These are phyloP conservation scores for Ulota crispa DNA, from an alignment of 225 moss, liverwort and hornwort species.

Conservation along the genomic window DNA sequence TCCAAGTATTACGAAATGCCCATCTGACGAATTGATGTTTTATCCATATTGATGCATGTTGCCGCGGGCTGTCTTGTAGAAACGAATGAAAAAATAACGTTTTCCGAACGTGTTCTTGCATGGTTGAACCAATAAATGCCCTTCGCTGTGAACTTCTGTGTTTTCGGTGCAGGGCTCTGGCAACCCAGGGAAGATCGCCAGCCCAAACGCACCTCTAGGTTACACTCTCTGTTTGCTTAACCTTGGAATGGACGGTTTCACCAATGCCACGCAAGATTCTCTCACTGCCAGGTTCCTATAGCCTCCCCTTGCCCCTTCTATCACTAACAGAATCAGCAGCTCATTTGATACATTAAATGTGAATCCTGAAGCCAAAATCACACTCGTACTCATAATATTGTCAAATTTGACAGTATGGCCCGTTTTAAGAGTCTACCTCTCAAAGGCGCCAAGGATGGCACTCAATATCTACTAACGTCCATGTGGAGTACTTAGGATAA, in stretches of 20 bases:
- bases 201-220: constrained; percentile 72
- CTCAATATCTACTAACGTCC: neutral
- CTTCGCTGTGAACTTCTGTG: neutral
- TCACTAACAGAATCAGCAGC: neutral
- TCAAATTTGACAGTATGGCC: neutral
- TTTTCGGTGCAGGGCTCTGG: constrained; percentile 51
- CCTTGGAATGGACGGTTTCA: constrained; percentile 81
- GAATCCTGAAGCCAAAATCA: neutral
- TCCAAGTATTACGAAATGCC: neutral
- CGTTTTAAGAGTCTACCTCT: neutral
- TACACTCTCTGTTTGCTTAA: constrained; percentile 72
- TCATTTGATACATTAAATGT: neutral
- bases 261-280: constrained; percentile 85
- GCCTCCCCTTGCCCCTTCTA: neutral
- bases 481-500: too few species aligned
- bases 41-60: neutral
- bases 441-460: neutral
- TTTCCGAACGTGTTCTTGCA: neutral
- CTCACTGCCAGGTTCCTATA: constrained; percentile 51
- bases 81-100: neutral
- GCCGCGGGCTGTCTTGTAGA: neutral
- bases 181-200: constrained; percentile 58
- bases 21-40: neutral
- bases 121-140: neutral
- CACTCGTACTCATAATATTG: neutral